Percentiles rank a stretch among this genome's conserved stretches.
These are phyloP conservation scores for Buddleja alternifolia DNA, from an alignment of 257 asterid genomes.

Conservation along the genomic window DNA sequence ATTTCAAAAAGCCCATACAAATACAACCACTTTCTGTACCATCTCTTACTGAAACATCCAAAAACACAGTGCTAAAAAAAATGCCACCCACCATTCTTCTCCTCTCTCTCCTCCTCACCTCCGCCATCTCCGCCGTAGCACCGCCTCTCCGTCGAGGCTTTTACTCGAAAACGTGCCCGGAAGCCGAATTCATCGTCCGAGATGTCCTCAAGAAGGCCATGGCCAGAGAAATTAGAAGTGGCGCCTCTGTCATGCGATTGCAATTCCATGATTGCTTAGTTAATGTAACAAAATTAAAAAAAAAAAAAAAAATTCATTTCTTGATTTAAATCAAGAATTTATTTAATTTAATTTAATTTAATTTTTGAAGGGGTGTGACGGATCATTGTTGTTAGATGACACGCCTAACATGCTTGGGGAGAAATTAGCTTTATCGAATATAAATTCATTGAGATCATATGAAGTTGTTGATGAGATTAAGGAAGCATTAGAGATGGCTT, in stretches of 20 bases:
- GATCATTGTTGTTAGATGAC: conserved; percentile 86
- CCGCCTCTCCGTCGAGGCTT: conserved; percentile 52
- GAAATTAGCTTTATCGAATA: conserved; percentile 71
- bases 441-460: conserved; percentile 76
- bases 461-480: conserved; percentile 78
- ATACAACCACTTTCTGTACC: neutral
- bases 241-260: conserved; percentile 91
- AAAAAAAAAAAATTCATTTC: too few relatives aligned
- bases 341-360: neutral
- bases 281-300: conserved; percentile 47
- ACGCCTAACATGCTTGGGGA: conserved; percentile 77
- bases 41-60: conserved; percentile 1
- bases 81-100: conserved; percentile 41
- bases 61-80: conserved; percentile 1
- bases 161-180: conserved; percentile 69
- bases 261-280: conserved; percentile 97
- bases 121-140: conserved; percentile 30
- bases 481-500: conserved; percentile 64
- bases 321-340: neutral
- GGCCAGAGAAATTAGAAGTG: conserved; percentile 65
- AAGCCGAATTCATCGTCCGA: conserved; percentile 68
- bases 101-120: conserved; percentile 32
- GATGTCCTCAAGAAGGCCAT: conserved; percentile 56
- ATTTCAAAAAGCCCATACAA: neutral
- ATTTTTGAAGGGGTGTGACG: conserved; percentile 81